phyloP scores from a whole-genome alignment of 2,329 filamentous ascomycete species.

The Exophiala aquamarina region DNA sequence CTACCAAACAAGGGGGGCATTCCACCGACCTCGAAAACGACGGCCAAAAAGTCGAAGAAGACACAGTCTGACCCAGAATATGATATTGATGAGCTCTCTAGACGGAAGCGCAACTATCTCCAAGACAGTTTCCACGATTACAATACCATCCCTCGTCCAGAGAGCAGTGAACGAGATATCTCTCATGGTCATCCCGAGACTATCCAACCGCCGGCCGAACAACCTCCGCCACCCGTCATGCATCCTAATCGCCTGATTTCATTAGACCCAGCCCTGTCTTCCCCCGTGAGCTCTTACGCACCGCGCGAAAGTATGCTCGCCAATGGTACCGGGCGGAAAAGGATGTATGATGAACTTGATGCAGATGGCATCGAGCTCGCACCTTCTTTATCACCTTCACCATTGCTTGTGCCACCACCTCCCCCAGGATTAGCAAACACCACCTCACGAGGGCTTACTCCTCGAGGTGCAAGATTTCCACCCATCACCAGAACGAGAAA shows the following conservation, averaged over 20 bases:
- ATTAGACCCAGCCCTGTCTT: conserved; percentile 34
- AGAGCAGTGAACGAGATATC: conserved; percentile 23
- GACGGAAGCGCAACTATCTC: conserved; percentile 17
- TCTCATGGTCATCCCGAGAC: conserved; percentile 12
- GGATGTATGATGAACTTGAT: conserved; percentile 27
- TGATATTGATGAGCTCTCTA: conserved; percentile 22
- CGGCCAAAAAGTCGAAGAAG: conserved; percentile 18
- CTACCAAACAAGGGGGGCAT: conserved; percentile 7
- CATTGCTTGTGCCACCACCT: conserved; percentile 29
- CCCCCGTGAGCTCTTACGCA: conserved; percentile 31
- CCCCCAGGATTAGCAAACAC: conserved; percentile 57
- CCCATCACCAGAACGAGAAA: conserved; percentile 61
- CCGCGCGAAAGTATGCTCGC: conserved; percentile 41
- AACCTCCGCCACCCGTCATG: conserved; percentile 22
- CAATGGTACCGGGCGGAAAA: conserved; percentile 28
- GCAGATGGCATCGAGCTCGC: conserved; percentile 27
- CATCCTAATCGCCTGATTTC: conserved; percentile 24
- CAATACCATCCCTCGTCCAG: conserved; percentile 24
- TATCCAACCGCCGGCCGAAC: conserved; percentile 4
- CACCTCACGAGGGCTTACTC: conserved; percentile 31
- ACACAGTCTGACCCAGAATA: conserved; percentile 17
- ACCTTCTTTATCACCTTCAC: conserved; percentile 30
- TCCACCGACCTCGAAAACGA: conserved; percentile 3
- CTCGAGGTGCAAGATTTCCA: conserved; percentile 34
- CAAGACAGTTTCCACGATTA: conserved; percentile 25